phyloP scores from a whole-genome alignment of 2,329 filamentous ascomycete species.

The Alternaria dauci region DNA sequence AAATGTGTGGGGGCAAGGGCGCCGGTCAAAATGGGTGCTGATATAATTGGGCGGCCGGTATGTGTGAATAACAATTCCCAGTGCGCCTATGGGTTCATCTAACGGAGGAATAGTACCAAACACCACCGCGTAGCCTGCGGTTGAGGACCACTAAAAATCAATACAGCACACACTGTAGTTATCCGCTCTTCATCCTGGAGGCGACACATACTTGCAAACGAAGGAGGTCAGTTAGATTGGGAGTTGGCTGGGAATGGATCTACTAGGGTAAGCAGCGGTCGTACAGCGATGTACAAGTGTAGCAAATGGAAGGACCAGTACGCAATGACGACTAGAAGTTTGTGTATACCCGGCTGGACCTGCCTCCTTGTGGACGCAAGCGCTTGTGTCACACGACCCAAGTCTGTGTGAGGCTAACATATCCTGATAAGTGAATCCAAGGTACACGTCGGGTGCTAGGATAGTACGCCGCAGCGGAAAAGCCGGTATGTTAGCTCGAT shows the following conservation, averaged over 20 bases:
- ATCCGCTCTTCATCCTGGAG: slow-evolving; percentile 22
- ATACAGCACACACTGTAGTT: slow-evolving; percentile 19
- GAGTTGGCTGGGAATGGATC: slow-evolving; percentile 15
- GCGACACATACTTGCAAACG: slow-evolving; percentile 18
- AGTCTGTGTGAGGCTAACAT: neutral
- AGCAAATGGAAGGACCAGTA: slow-evolving; percentile 12
- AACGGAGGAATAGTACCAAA: slow-evolving; percentile 20
- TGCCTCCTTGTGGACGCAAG: slow-evolving; percentile 10
- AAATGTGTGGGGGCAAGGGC: neutral
- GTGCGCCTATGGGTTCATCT: slow-evolving; percentile 8
- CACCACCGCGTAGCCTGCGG: slow-evolving; percentile 10
- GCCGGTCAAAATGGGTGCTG: neutral
- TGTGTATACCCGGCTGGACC: slow-evolving; percentile 22
- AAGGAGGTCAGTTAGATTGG: slow-evolving; percentile 22
- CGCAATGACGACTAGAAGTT: slow-evolving; percentile 25
- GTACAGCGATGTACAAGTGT: slow-evolving; percentile 31
- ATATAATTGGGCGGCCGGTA: slow-evolving; percentile 14
- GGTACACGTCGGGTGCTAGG: slow-evolving; percentile 1
- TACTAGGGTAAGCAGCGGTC: slow-evolving; percentile 21
- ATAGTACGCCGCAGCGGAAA: neutral
- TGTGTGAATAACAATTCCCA: slow-evolving; percentile 6
- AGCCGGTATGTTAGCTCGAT: slow-evolving; percentile 5
- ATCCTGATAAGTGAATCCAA: slow-evolving; percentile 2
- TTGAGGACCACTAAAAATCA: slow-evolving; percentile 22
- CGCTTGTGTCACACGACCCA: slow-evolving; percentile 19